These are phyloP conservation scores for Diaporthe sp. DNA, from an alignment of 2,329 filamentous ascomycete species.

Conservation along the genomic window DNA sequence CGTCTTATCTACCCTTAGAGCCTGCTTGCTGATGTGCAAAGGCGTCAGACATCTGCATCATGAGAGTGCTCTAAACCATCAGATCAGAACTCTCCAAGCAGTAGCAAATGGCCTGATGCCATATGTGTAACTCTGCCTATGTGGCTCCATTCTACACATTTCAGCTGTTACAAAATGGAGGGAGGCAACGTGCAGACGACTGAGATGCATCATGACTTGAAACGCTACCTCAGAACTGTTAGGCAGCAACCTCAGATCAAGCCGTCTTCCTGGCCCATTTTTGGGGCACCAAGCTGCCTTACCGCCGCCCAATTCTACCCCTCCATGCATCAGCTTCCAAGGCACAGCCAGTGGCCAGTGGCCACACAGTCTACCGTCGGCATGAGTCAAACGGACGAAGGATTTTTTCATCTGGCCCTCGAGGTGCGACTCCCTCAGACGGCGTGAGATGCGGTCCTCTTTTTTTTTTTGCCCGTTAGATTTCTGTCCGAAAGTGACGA, in stretches of 20 bases:
- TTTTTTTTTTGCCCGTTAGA: background rate
- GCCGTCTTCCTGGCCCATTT: constrained; percentile 34
- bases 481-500: background rate
- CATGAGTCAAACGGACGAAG: constrained; percentile 34
- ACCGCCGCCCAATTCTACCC: constrained; percentile 37
- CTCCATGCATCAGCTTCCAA: constrained; percentile 37
- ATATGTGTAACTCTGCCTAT: no score
- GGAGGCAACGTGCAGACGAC: background rate
- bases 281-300: constrained; percentile 34
- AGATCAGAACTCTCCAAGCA: background rate
- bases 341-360: constrained; percentile 12
- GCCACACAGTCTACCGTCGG: constrained; percentile 28
- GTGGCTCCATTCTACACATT: no score
- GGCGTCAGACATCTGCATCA: background rate
- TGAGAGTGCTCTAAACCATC: background rate
- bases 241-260: constrained; percentile 25
- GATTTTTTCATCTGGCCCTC: constrained; percentile 17
- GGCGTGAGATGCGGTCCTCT: background rate
- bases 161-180: background rate
- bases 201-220: constrained; percentile 6
- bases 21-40: background rate
- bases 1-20: background rate
- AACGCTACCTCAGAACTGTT: constrained; percentile 34
- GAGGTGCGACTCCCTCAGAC: background rate
- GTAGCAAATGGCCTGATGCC: no score